phyloP scores from a whole-genome alignment of 345 rosid species.

The Linum trigynum region DNA sequence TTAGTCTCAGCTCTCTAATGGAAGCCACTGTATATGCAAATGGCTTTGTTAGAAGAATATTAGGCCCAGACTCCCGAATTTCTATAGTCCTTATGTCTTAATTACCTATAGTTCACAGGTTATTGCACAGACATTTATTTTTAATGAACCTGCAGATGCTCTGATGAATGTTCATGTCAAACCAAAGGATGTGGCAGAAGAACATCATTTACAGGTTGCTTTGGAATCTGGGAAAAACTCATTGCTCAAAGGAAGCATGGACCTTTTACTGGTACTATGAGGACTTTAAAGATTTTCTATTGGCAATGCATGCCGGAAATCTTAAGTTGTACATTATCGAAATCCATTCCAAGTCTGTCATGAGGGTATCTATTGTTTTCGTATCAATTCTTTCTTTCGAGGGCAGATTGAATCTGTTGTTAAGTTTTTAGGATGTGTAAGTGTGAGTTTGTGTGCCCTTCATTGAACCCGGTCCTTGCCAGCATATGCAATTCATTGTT shows the following conservation, averaged over 20 bases:
- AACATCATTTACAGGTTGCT: slow-evolving; percentile 46
- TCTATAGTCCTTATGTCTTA: background rate
- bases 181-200: slow-evolving; percentile 54
- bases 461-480: background rate
- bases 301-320: slow-evolving; percentile 9
- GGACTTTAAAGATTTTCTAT: background rate
- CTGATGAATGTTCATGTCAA: slow-evolving; percentile 38
- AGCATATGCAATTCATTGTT: background rate
- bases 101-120: slow-evolving; percentile 3
- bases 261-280: slow-evolving; percentile 57
- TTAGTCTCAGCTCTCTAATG: slow-evolving; percentile 2
- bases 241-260: slow-evolving; percentile 81
- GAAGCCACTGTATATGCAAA: background rate
- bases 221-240: slow-evolving; percentile 65
- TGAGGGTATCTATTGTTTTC: background rate
- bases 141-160: slow-evolving; percentile 45
- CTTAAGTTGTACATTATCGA: too few relatives aligned
- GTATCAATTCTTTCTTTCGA: too few relatives aligned
- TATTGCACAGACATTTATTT: background rate
- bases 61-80: background rate
- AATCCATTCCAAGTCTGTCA: background rate
- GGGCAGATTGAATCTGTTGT: background rate
- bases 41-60: background rate
- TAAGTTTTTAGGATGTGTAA: background rate
- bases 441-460: background rate